Conservation (phyloP, 345 rosid genomes). For the Eucalyptus camaldulensis region DNA sequence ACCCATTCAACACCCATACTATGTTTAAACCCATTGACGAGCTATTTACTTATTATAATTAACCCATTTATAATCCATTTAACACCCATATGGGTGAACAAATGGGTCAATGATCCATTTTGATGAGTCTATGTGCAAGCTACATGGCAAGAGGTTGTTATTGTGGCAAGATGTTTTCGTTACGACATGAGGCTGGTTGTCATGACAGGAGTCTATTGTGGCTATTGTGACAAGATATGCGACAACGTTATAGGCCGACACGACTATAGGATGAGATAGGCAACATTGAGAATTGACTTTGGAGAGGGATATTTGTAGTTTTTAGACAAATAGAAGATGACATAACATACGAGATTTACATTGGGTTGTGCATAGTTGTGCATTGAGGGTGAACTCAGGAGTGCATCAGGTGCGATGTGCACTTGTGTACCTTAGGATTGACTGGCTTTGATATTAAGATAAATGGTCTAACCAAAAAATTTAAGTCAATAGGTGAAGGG, state of each 20-base stretch:
- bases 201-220: not conserved
- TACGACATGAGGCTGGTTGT: not conserved
- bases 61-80: no score
- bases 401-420: not conserved
- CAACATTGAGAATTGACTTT: not conserved
- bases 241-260: not conserved
- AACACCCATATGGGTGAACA: no score
- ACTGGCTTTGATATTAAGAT: not conserved
- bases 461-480: fast-evolving
- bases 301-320: not conserved
- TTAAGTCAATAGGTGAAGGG: not conserved
- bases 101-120: no score
- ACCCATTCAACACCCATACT: no score
- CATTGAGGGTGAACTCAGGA: not conserved
- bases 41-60: no score
- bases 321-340: not conserved
- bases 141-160: not conserved
- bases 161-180: not conserved
- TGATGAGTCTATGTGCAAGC: not conserved
- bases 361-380: not conserved
- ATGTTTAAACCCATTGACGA: no score
- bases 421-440: not conserved
- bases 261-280: not conserved
- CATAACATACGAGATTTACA: no score
- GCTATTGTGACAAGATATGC: not conserved